Evolutionary conservation across 345 rosid species (phyloP).

Genomic region (Syzygium grande): DNA sequence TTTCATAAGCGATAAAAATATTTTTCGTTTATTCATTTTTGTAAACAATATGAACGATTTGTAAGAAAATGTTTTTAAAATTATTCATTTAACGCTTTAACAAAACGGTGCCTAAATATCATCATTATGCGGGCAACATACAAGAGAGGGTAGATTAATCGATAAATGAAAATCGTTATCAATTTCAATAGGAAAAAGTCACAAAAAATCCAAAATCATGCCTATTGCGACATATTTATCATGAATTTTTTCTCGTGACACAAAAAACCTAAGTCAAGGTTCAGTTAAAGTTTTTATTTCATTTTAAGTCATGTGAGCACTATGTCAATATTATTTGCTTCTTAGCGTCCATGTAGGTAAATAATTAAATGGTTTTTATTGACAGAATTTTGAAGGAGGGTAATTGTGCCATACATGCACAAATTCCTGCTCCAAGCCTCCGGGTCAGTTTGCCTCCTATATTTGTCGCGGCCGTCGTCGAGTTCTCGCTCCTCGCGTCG

Average conservation of each 20-base stretch:
- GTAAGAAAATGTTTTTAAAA: fast-evolving
- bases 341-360: no score
- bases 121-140: not conserved
- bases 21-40: not conserved
- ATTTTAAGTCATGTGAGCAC: no score
- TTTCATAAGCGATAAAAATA: not conserved
- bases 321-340: no score
- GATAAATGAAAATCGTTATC: not conserved
- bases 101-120: fast-evolving
- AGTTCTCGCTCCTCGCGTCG: not conserved
- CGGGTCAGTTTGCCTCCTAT: not conserved
- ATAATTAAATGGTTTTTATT: no score
- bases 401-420: no score
- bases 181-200: no score
- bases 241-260: no score
- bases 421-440: not conserved
- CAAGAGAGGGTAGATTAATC: not conserved
- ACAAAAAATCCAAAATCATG: no score
- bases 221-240: no score
- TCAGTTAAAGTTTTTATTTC: no score
- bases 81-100: not conserved
- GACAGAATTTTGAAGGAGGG: no score
- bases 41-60: not conserved
- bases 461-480: not conserved
- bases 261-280: no score